phyloP scores from a whole-genome alignment of 805 yeast species.

The Starmerella khaoyaiensis region DNA sequence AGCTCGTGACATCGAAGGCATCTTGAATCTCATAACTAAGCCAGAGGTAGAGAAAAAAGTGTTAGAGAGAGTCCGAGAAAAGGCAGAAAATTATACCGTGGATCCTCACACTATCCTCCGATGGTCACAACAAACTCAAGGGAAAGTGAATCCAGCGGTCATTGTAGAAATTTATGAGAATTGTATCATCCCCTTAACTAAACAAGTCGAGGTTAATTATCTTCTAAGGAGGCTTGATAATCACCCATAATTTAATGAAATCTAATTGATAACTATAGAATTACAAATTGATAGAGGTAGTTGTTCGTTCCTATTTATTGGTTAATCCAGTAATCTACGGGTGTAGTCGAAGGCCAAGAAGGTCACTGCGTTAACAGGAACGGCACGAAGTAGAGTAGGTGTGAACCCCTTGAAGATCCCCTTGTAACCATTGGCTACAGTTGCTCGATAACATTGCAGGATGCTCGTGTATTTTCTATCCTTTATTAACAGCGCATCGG shows the following conservation, averaged over 20 bases:
- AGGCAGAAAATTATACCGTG: constrained; percentile 76
- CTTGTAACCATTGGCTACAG: constrained; percentile 30
- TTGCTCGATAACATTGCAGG: constrained; percentile 43
- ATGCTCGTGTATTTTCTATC: constrained; percentile 49
- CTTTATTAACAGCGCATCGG: constrained; percentile 46
- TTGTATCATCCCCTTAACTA: constrained; percentile 84
- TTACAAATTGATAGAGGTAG: too few relatives aligned
- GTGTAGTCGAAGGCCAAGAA: constrained; percentile 87
- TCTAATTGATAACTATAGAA: too few relatives aligned
- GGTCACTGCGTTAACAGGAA: constrained; percentile 96
- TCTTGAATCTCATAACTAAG: constrained; percentile 74
- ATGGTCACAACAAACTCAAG: constrained; percentile 48
- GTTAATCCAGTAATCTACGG: constrained; percentile 31
- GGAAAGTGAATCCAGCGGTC: constrained; percentile 69
- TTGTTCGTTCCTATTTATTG: background rate
- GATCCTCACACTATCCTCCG: constrained; percentile 58
- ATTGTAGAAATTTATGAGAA: constrained; percentile 76
- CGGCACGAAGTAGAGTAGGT: constrained; percentile 90
- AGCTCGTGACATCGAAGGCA: constrained; percentile 53
- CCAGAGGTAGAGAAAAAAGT: constrained; percentile 75
- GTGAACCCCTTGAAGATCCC: constrained; percentile 85
- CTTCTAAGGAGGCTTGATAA: constrained; percentile 62
- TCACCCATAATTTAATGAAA: too few relatives aligned
- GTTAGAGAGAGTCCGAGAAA: constrained; percentile 58
- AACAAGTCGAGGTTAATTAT: constrained; percentile 89